Evolutionary conservation across 441 rosid genomes (phyloP).

Genomic region (Corymbia calophylla): DNA sequence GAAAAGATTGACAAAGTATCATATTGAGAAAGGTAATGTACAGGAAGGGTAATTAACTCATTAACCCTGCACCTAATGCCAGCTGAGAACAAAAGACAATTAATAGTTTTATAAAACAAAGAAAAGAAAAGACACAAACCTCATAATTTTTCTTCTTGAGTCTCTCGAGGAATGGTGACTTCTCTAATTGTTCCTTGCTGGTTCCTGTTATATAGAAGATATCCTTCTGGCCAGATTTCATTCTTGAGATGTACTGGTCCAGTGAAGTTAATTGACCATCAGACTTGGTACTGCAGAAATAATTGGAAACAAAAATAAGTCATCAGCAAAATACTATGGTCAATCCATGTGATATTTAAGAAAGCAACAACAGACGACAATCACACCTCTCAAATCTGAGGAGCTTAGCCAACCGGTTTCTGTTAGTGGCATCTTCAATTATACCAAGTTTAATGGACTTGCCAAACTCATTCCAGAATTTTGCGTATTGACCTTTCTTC

Average conservation of each 20-base stretch:
- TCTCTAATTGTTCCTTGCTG: slow-evolving; percentile 86
- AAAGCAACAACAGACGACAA: not conserved
- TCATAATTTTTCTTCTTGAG: slow-evolving; percentile 87
- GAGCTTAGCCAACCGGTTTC: slow-evolving; percentile 86
- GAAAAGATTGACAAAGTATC: not conserved
- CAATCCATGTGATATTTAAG: not conserved
- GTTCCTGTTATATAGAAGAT: slow-evolving; percentile 87
- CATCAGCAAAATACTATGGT: not conserved
- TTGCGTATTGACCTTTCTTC: slow-evolving; percentile 80
- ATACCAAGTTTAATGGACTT: slow-evolving; percentile 91
- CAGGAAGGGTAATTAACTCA: not conserved
- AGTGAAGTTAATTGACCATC: slow-evolving; percentile 87
- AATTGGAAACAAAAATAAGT: not conserved
- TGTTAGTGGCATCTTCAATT: slow-evolving; percentile 84
- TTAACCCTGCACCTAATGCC: not conserved
- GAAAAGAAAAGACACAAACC: slow-evolving; percentile 18
- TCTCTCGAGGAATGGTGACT: slow-evolving; percentile 92
- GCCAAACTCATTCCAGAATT: slow-evolving; percentile 94
- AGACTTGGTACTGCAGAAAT: slow-evolving; percentile 62
- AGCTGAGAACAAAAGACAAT: not conserved
- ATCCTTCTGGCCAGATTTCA: slow-evolving; percentile 85
- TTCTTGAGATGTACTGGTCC: slow-evolving; percentile 92
- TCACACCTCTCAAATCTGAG: slow-evolving; percentile 87
- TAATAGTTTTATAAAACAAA: not conserved
- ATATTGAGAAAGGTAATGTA: not conserved